Evolutionary conservation across 192 early-diverging fungal species (phyloP), one percentile per base, ranked within the genome.

Genomic region (Umbelopsis isabellina): DNA sequence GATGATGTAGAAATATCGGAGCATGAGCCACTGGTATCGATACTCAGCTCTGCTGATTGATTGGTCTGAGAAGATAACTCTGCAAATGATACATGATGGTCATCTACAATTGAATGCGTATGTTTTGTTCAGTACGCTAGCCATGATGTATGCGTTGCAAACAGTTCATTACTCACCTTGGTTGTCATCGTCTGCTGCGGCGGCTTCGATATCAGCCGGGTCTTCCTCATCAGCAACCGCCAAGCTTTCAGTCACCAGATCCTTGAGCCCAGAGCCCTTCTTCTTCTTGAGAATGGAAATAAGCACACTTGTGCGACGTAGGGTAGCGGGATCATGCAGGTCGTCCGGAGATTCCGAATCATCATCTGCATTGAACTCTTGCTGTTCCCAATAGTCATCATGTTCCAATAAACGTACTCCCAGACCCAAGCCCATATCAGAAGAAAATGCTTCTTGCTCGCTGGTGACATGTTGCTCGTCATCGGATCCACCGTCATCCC

Each of bases 221-320:
- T 4, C 8, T 5, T 33, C 13, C 5, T 61, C 55, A 2, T 61
- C 55, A 3, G 55, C 55, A 37, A 61, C 55, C 4, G 55, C 55
- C 21, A 61, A 25, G 45, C 65, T 72, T 18, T 78, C 72, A 15
- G 55, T 51, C 5, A 73, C 46, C 20, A 73, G 37, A 30, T 78
- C 72, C 23, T 72, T 72, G 4, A 77, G 35, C 9, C 30, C 30
- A 21, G 53, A 65, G 10, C 65, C 71, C 61, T 77, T 73, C 37
- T 66, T 74, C n/a, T 66, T 66, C n/a, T 74, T 74, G 21, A 79
- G 67, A 13, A 25, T 65, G 22, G 69, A 68, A 4, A 79, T 79
- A 2, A 79, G 30, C 66, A 61, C 41, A 37, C 37, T 66, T 9
- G 75, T 77, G 13, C 49, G 65, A 13, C 55, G n/a, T 52, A 69